Evolutionary conservation across 2,329 filamentous ascomycete genomes (phyloP).

Genomic region (Penicillium sp.): DNA sequence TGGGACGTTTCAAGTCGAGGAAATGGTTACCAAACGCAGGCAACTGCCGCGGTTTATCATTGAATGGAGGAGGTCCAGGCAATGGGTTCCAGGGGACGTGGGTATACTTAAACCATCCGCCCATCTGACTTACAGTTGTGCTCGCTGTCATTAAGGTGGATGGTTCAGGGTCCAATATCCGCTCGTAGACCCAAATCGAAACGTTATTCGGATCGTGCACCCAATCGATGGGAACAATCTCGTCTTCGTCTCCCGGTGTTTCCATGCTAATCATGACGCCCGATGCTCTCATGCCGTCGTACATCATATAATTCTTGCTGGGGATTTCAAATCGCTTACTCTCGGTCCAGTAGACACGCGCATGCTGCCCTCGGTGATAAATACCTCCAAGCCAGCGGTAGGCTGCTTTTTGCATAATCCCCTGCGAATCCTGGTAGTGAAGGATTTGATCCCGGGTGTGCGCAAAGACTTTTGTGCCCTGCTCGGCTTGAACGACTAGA

Average conservation of each 20-base stretch:
- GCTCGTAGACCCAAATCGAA: constrained; percentile 36
- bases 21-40: not conserved
- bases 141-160: constrained; percentile 18
- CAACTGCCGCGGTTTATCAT: not conserved
- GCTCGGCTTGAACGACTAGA: constrained; percentile 25
- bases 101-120: not conserved
- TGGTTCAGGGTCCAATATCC: constrained; percentile 26
- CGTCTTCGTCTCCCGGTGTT: not conserved
- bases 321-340: constrained; percentile 23
- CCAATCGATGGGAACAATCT: constrained; percentile 28
- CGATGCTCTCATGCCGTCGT: constrained; percentile 26
- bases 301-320: constrained; percentile 24
- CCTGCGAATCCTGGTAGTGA: constrained; percentile 19
- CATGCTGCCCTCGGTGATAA: constrained; percentile 23
- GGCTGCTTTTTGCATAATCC: constrained; percentile 14
- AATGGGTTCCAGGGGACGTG: not conserved
- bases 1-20: not conserved
- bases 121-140: constrained; percentile 7
- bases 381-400: constrained; percentile 41
- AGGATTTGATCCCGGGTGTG: constrained; percentile 29
- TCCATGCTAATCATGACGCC: constrained; percentile 24
- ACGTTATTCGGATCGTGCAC: constrained; percentile 7
- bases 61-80: not conserved
- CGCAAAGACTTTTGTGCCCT: constrained; percentile 7
- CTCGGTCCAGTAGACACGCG: constrained; percentile 34